These are phyloP conservation scores for Aaosphaeria arxii DNA, from an alignment of 2,329 filamentous ascomycete species.

Conservation along the genomic window DNA sequence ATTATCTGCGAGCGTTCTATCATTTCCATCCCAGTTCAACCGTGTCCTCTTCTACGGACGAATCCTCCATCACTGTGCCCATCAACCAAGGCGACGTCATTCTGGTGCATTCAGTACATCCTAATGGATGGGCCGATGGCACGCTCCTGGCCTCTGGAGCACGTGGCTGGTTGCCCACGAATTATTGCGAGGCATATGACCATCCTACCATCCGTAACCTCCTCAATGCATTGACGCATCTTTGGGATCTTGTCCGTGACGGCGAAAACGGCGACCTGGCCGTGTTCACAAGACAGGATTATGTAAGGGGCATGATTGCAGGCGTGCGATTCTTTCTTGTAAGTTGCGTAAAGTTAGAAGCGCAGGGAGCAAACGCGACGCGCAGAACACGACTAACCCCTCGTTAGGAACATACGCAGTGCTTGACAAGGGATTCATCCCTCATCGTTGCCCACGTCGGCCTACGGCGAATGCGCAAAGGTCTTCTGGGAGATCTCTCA, in stretches of 20 bases:
- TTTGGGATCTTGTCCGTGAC: slow-evolving; percentile 86
- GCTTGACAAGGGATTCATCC: slow-evolving; percentile 76
- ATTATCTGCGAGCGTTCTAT: slow-evolving; percentile 92
- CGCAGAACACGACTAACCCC: slow-evolving; percentile 13
- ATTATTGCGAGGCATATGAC: slow-evolving; percentile 95
- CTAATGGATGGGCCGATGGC: slow-evolving; percentile 97
- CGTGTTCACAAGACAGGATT: slow-evolving; percentile 86
- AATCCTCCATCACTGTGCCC: slow-evolving; percentile 68
- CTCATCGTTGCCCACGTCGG: slow-evolving; percentile 73
- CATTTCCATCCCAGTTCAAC: slow-evolving; percentile 80
- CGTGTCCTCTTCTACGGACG: slow-evolving; percentile 72
- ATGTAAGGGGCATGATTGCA: slow-evolving; percentile 90
- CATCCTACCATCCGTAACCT: slow-evolving; percentile 82
- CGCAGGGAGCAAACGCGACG: neutral
- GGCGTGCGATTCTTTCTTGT: slow-evolving; percentile 88
- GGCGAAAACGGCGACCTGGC: slow-evolving; percentile 71
- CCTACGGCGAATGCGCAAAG: slow-evolving; percentile 79
- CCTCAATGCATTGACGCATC: slow-evolving; percentile 80
- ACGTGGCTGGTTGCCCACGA: slow-evolving; percentile 93
- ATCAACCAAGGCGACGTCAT: slow-evolving; percentile 90
- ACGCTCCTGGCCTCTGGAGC: slow-evolving; percentile 82
- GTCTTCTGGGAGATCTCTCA: slow-evolving; percentile 83
- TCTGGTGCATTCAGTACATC: slow-evolving; percentile 92
- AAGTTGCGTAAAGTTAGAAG: slow-evolving; percentile 40
- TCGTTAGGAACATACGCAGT: slow-evolving; percentile 77